Base-by-base conservation (phyloP, 768 basidiomycete genomes). In the Trametes punicea region DNA sequence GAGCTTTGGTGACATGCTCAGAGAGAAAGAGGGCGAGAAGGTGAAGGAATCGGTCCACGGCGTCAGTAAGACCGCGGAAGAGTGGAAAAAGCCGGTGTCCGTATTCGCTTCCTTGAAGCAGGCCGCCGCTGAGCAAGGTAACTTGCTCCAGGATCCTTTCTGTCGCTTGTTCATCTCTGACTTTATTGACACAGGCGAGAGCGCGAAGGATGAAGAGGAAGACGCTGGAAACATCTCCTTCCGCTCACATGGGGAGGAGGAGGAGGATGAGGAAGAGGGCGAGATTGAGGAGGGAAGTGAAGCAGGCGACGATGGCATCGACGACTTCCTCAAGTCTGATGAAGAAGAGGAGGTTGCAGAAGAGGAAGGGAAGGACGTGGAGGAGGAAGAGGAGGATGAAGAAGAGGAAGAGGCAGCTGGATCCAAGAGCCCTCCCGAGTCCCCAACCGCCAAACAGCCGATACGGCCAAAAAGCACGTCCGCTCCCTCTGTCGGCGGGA, bases 1-100 rank as follows among this genome's bases (percentile, higher is more conserved):
- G 61, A 81, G 87, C 0, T 91, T 87, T 61, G 69, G 73, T n/a
- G 83, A 88, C 26, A 64, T 89, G 42, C 69, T 88, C 55, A 79
- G 82, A 65, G 67, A 60, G 15, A 72, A 60, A 40, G 45, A 11
- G 31, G 62, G 31, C 27, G 62, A 29, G 29, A 46, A 26, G 30
- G 36, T 34, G 11, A 57, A 58, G 4, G 45, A 56, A 8, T 57
- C 58, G 30, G 11, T 52, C n/a, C 31, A 62, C 46, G 60, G 56
- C 4, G n/a, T 46, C 42, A 51, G 56, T 40, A 47, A 47, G 36
- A 57, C 52, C 3, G 52, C 55, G 8, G 49, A 57, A 27, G 48
- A n/a, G 40, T 58, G 53, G 51, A 57, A 62, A 51, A 60, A 57
- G 51, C 65, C 62, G 4, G 59, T 64, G 3, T 64, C 65, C 2